These are phyloP conservation scores for Serpula lacrymans DNA, from an alignment of 768 basidiomycete species.

Conservation along the genomic window DNA sequence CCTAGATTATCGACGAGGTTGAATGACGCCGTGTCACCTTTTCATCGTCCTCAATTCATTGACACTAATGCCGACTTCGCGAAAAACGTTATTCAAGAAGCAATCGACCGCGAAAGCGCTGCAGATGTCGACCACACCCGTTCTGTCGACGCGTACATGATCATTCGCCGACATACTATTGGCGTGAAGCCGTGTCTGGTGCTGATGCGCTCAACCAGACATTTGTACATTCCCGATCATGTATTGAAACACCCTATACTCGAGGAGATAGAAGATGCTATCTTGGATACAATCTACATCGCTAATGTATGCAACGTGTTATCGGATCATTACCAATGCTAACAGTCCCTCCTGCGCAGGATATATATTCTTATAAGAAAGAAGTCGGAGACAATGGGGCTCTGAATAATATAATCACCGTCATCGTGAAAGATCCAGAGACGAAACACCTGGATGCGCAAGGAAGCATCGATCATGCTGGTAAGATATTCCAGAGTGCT, in stretches of 20 bases:
- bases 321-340: background rate
- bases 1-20: constrained; percentile 21
- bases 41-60: constrained; percentile 26
- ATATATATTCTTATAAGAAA: constrained; percentile 29
- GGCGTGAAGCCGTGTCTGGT: constrained; percentile 26
- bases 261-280: constrained; percentile 22
- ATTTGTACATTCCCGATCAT: constrained; percentile 19
- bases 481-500: constrained; percentile 17
- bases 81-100: constrained; percentile 20
- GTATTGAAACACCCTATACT: constrained; percentile 19
- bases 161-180: constrained; percentile 25
- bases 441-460: constrained; percentile 22
- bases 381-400: constrained; percentile 24
- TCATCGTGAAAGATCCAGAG: constrained; percentile 21
- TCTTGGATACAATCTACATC: constrained; percentile 24
- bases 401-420: constrained; percentile 23
- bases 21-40: constrained; percentile 19
- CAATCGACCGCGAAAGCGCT: constrained; percentile 22
- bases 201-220: constrained; percentile 25
- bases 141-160: constrained; percentile 22
- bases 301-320: constrained; percentile 14
- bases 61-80: constrained; percentile 16
- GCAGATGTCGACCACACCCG: constrained; percentile 8
- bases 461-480: constrained; percentile 16
- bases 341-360: constrained; percentile 8